phyloP scores from a whole-genome alignment of 768 basidiomycete genomes.

The Phanerochaete carnosa region DNA sequence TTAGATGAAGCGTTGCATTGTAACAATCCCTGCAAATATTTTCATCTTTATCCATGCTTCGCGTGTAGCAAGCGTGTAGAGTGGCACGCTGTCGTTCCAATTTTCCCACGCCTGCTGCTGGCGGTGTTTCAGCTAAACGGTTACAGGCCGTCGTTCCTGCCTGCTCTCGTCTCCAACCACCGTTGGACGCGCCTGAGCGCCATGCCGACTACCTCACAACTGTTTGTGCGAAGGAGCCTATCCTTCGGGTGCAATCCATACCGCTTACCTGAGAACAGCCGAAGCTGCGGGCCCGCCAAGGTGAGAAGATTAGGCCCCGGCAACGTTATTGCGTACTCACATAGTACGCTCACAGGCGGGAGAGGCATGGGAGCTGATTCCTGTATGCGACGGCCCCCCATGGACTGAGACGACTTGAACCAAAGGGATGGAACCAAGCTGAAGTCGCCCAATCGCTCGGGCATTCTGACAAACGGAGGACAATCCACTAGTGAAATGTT shows the following conservation, averaged over 20 bases:
- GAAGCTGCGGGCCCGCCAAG: neutral
- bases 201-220: neutral
- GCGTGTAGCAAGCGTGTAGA: too few species aligned
- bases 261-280: neutral
- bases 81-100: too few species aligned
- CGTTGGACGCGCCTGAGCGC: too few species aligned
- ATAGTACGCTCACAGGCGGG: neutral
- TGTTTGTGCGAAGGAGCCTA: neutral
- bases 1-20: too few species aligned
- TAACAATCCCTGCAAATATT: too few species aligned
- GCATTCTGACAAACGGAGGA: neutral
- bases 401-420: neutral
- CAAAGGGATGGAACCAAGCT: neutral
- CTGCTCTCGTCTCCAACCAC: too few species aligned
- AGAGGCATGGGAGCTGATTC: neutral
- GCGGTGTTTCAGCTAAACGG: too few species aligned
- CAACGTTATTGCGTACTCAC: neutral
- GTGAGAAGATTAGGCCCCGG: neutral
- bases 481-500: neutral
- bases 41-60: too few species aligned
- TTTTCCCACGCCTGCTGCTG: too few species aligned
- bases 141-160: too few species aligned
- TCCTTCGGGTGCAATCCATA: neutral
- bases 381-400: neutral
- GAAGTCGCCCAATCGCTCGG: neutral